Evolutionary conservation across 495 filamentous ascomycete species (phyloP).

Genomic region (Penicillium mononematosum): DNA sequence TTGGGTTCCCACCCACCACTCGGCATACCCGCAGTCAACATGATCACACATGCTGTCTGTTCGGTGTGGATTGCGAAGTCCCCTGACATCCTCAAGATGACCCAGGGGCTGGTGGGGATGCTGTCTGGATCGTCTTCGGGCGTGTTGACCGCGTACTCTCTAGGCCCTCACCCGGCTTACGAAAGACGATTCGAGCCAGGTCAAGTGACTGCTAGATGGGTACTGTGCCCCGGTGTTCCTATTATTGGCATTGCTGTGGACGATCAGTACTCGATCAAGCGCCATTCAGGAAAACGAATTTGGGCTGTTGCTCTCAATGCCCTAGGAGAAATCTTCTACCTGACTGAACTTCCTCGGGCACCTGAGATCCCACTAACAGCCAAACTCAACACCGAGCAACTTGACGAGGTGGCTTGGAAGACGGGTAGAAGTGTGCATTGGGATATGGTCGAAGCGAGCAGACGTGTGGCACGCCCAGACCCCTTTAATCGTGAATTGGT

Average conservation of each 20-base stretch:
- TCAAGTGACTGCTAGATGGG: slow-evolving; percentile 81
- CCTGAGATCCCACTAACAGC: slow-evolving; percentile 25
- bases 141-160: slow-evolving; percentile 77
- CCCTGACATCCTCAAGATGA: slow-evolving; percentile 62
- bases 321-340: slow-evolving; percentile 84
- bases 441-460: slow-evolving; percentile 74
- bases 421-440: slow-evolving; percentile 75
- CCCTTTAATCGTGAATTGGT: slow-evolving; percentile 58
- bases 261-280: slow-evolving; percentile 67
- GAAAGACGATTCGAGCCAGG: slow-evolving; percentile 67
- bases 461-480: slow-evolving; percentile 68
- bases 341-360: slow-evolving; percentile 63
- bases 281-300: slow-evolving; percentile 65
- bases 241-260: slow-evolving; percentile 86
- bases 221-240: slow-evolving; percentile 87
- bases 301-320: slow-evolving; percentile 92
- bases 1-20: slow-evolving; percentile 48
- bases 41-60: slow-evolving; percentile 60
- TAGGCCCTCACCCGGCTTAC: slow-evolving; percentile 65
- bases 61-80: slow-evolving; percentile 93
- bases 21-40: slow-evolving; percentile 72
- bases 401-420: slow-evolving; percentile 72
- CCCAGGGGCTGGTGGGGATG: slow-evolving; percentile 77
- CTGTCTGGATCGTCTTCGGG: slow-evolving; percentile 82
- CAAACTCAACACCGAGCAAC: slow-evolving; percentile 39